phyloP scores from a whole-genome alignment of 371 early-diverging fungal species.

The Actinomucor elegans region DNA sequence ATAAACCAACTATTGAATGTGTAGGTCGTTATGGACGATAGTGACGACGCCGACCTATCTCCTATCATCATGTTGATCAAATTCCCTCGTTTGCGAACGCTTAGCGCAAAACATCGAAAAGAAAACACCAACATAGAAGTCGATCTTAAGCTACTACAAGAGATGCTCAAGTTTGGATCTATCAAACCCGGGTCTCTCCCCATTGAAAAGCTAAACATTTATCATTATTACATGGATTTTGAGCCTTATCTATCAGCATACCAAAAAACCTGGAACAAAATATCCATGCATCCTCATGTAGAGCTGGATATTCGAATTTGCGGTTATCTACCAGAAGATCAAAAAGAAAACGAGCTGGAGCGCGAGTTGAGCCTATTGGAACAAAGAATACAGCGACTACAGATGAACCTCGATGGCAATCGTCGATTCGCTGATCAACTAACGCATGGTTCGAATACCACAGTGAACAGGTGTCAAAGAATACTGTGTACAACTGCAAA shows the following conservation, averaged over 20 bases:
- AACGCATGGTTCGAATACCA: too few species aligned
- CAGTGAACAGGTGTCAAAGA: slow-evolving; percentile 17
- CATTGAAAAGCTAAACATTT: slow-evolving; percentile 30
- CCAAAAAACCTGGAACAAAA: slow-evolving; percentile 32
- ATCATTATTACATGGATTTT: slow-evolving; percentile 38
- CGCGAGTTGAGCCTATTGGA: slow-evolving; percentile 12
- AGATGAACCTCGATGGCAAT: background rate
- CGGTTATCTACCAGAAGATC: slow-evolving; percentile 15
- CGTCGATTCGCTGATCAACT: too few species aligned
- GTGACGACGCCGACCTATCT: slow-evolving; percentile 39
- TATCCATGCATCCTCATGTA: slow-evolving; percentile 30
- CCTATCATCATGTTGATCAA: slow-evolving; percentile 49
- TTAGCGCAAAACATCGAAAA: slow-evolving; percentile 36
- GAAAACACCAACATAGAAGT: slow-evolving; percentile 39
- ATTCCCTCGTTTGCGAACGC: slow-evolving; percentile 32
- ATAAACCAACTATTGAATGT: background rate
- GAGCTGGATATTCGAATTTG: slow-evolving; percentile 35
- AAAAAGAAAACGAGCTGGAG: slow-evolving; percentile 11
- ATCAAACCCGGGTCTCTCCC: slow-evolving; percentile 22
- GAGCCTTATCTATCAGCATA: slow-evolving; percentile 32
- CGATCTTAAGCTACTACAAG: slow-evolving; percentile 40
- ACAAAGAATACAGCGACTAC: slow-evolving; percentile 9
- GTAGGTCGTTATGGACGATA: slow-evolving; percentile 43
- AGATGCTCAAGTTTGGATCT: slow-evolving; percentile 27
- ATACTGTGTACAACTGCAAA: slow-evolving; percentile 20